Evolutionary conservation across 495 filamentous ascomycete species (phyloP), one percentile per base, ranked within the genome.

Genomic region (Penicillium maclennaniae): DNA sequence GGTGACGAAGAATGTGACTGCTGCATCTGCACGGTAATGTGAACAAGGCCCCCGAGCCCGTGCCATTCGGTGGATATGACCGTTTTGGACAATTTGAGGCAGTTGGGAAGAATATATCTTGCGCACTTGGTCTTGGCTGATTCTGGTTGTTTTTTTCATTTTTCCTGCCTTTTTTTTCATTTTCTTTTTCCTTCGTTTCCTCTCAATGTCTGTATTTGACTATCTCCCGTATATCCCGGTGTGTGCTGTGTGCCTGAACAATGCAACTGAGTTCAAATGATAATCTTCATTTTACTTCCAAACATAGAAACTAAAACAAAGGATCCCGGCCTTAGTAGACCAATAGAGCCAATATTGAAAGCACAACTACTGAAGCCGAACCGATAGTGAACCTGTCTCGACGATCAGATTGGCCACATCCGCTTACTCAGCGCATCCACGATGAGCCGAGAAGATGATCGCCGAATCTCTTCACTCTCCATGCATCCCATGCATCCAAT

Each of bases 1-100:
- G 71, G 73, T 3, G 71, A 70, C 49, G 70, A 71, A 27, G 73
- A 70, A 45, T 76, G 73, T 38, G 73, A 76, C 47, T 73, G 66
- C 47, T 76, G 73, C 45, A 72, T 76, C 45, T 76, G 73, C 48
- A 70, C 69, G 21, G 67, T 76, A 51, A 76, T 76, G 73, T 75
- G 59, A 70, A 28, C 37, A 28, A 23, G 10, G 31, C 2, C 27
- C 27, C 37, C 15, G 38, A 20, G 38, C 5, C 19, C 16, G n/a
- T 5, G 1, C 19, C 19, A 40, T 6, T 40, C n/a, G 38, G 38
- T 7, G 38, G 15, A 19, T 19, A 19, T 40, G n/a, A 19, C 19
- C 3, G n/a, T 2, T 3, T 2, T 23, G 14, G 38, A 40, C 20
- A 6, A 40, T 16, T 40, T 40, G n/a, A 40, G 38, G n/a, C 4